Evolutionary conservation across 2,329 filamentous ascomycete species (phyloP).

Genomic region (Hypoxylon sp.): DNA sequence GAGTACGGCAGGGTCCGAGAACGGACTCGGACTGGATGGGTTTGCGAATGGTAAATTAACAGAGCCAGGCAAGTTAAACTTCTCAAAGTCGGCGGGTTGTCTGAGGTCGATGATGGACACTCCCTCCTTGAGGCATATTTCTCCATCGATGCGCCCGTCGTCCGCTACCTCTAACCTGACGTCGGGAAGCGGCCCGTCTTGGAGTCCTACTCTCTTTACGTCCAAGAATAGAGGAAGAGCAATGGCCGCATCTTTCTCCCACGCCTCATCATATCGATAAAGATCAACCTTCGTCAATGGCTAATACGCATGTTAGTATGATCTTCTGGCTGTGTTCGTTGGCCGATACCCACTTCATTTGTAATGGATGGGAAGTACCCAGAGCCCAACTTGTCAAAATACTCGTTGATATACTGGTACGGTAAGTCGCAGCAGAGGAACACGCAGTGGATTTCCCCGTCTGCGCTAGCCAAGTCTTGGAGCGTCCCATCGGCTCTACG

Average conservation of each 20-base stretch:
- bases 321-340: not conserved
- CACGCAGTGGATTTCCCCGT: constrained; percentile 64
- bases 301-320: constrained; percentile 46
- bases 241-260: constrained; percentile 60
- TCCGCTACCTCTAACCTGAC: not conserved
- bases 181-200: constrained; percentile 27
- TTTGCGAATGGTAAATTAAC: constrained; percentile 60
- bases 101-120: constrained; percentile 61
- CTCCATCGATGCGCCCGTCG: constrained; percentile 12
- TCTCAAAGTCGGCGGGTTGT: constrained; percentile 56
- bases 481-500: constrained; percentile 61
- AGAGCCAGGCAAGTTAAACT: constrained; percentile 59
- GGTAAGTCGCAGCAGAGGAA: constrained; percentile 74
- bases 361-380: constrained; percentile 63
- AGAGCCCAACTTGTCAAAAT: constrained; percentile 67
- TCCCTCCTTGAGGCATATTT: constrained; percentile 36
- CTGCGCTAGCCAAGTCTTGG: constrained; percentile 57
- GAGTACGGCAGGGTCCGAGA: constrained; percentile 59
- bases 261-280: constrained; percentile 67
- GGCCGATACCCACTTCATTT: constrained; percentile 55
- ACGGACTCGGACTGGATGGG: constrained; percentile 57
- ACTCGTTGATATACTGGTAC: constrained; percentile 72
- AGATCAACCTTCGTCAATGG: constrained; percentile 62
- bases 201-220: constrained; percentile 34
- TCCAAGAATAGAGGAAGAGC: constrained; percentile 56